Evolutionary conservation across 2,329 filamentous ascomycete species (phyloP), one percentile per base, ranked within the genome.

Genomic region (Neonectria sp.): DNA sequence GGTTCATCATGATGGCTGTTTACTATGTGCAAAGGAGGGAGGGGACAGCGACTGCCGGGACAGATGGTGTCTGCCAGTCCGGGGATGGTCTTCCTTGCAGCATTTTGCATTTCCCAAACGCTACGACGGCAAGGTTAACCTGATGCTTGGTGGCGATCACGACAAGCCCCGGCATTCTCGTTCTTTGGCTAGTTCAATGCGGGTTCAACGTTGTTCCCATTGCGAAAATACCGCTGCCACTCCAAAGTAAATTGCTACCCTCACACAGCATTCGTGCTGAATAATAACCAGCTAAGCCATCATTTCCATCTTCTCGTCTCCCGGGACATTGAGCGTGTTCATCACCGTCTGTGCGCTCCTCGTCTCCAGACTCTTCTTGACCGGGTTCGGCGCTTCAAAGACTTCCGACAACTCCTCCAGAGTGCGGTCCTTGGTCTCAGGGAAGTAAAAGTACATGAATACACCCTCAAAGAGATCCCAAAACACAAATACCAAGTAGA

Each of bases 331-430:
- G 60, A 83, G 71, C 15, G 79, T 84, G 37, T 82, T 81, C 69
- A 85, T 73, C 3, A 86, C 83, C 4, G 83, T 86, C 62, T 79
- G 76, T 1, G 82, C 81, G 65, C 75, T 81, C 58, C 84, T 74
- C 76, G 82, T 82, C 73, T 82, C 78, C 48, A 84, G 68, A 67
- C 79, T 82, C 77, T 83, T 83, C 76, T 81, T 82, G 17, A 86
- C 84, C 0, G 84, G 84, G 71, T 85, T 82, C 2, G 75, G 78
- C 0, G 83, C 75, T n/a, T 80, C 77, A 71, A 86, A 86, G 31
- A 89, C 86, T 62, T 84, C 84, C 8, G 85, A 84, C 62, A 89
- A 67, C 74, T 89, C 86, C 77, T 89, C 87, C 35, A 89, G 79
- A 25, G 86, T 75, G 31, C 82, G 77, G n/a, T 82, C 82, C 73